phyloP scores from a whole-genome alignment of 1,139 yeast species.

The Arxiozyma slooffiae region DNA sequence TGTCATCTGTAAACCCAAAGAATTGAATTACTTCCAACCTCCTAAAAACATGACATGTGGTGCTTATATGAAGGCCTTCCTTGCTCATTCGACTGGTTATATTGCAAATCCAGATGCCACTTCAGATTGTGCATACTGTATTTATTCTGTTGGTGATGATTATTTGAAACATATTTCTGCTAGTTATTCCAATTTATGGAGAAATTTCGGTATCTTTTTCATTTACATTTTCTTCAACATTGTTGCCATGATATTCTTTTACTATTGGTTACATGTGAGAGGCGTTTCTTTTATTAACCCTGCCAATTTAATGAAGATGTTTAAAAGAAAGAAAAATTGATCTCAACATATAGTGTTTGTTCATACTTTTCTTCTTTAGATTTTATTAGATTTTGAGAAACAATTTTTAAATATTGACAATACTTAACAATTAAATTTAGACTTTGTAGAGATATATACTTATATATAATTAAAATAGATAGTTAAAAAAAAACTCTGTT shows the following conservation, averaged over 20 bases:
- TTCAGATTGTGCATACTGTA: conserved; percentile 50
- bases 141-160: conserved; percentile 43
- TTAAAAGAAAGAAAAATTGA: conserved; percentile 1
- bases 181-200: conserved; percentile 45
- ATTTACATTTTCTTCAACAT: conserved; percentile 49
- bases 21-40: conserved; percentile 45
- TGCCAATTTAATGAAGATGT: background rate
- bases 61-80: conserved; percentile 37
- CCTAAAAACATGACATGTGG: conserved; percentile 54
- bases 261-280: conserved; percentile 33
- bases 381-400: too few relatives aligned
- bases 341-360: background rate
- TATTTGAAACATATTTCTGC: conserved; percentile 40
- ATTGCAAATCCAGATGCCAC: conserved; percentile 45
- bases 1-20: conserved; percentile 45
- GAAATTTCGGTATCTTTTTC: conserved; percentile 55
- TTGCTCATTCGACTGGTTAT: conserved; percentile 38
- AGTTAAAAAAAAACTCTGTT: too few relatives aligned
- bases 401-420: too few relatives aligned
- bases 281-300: conserved; percentile 1
- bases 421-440: background rate
- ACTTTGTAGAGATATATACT: background rate
- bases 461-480: too few relatives aligned
- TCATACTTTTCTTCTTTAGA: too few relatives aligned
- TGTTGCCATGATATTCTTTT: conserved; percentile 36